Conservation (phyloP, 768 basidiomycete species). For the Tephrocybe rancida region DNA sequence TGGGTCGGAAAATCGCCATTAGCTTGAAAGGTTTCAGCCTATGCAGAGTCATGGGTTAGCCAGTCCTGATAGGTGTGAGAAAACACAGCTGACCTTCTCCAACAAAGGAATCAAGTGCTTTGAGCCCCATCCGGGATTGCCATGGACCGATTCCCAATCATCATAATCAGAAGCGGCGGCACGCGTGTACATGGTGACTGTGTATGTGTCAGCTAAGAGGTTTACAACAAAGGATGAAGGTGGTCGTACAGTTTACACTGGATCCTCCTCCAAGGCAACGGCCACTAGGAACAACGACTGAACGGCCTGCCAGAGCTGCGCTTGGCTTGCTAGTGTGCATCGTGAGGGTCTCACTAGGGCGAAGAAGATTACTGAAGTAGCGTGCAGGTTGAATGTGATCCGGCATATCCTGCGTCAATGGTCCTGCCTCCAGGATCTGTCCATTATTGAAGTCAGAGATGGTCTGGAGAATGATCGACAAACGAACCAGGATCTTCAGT, state of each 20-base stretch:
- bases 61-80: not conserved
- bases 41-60: not conserved
- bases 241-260: constrained; percentile 53
- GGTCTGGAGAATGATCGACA: not conserved
- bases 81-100: constrained; percentile 45
- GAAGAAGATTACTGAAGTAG: constrained; percentile 43
- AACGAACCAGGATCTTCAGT: constrained; percentile 52
- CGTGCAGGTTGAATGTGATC: constrained; percentile 57
- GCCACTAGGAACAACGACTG: constrained; percentile 43
- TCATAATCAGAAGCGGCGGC: constrained; percentile 67
- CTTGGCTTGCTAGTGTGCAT: constrained; percentile 46
- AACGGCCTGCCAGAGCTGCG: constrained; percentile 44
- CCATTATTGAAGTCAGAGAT: not conserved
- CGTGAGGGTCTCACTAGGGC: constrained; percentile 43
- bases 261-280: constrained; percentile 66
- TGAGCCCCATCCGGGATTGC: constrained; percentile 65
- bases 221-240: not conserved
- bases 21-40: constrained; percentile 45
- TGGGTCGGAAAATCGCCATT: constrained; percentile 35
- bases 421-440: constrained; percentile 60
- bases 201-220: not conserved
- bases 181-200: constrained; percentile 58
- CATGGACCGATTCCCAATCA: constrained; percentile 54
- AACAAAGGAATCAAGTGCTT: constrained; percentile 57
- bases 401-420: constrained; percentile 46